These are phyloP conservation scores for Ustilago nuda DNA, from an alignment of 1,284 basidiomycete genomes.

Conservation along the genomic window DNA sequence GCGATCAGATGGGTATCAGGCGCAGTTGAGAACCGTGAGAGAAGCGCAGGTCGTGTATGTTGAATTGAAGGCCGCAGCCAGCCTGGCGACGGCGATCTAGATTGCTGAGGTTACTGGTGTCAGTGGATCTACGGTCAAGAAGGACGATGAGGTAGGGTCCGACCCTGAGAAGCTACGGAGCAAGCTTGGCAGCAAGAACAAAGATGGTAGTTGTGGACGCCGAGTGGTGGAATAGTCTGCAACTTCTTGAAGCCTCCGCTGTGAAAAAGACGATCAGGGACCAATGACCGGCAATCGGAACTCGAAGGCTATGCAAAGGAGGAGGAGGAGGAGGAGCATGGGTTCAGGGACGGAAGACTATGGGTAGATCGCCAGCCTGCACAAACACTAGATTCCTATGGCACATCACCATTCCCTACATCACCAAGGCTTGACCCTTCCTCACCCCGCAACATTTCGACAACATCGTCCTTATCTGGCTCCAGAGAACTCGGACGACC, in stretches of 20 bases:
- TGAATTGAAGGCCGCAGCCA: background rate
- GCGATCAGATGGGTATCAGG: background rate
- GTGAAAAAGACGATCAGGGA: background rate
- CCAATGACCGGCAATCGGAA: slow-evolving; percentile 5
- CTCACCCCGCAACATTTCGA: slow-evolving; percentile 45
- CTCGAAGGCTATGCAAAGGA: slow-evolving; percentile 2
- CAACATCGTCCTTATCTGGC: slow-evolving; percentile 40
- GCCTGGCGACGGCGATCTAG: background rate
- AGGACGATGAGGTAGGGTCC: background rate
- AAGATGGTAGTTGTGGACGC: background rate
- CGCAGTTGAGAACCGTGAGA: background rate
- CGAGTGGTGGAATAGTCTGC: background rate
- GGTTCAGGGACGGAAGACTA: background rate
- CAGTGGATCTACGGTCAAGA: background rate
- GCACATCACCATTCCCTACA: slow-evolving; percentile 38
- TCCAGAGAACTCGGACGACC: slow-evolving; percentile 39
- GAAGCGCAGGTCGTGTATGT: background rate
- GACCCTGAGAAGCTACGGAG: background rate
- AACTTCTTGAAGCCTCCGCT: background rate
- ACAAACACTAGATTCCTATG: slow-evolving; percentile 10
- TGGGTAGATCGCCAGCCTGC: background rate
- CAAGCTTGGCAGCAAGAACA: background rate
- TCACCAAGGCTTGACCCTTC: slow-evolving; percentile 41
- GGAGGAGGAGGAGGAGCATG: background rate
- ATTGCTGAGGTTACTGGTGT: no score